These are phyloP conservation scores for Pichia deserticola DNA, from an alignment of 805 yeast species.

Conservation along the genomic window DNA sequence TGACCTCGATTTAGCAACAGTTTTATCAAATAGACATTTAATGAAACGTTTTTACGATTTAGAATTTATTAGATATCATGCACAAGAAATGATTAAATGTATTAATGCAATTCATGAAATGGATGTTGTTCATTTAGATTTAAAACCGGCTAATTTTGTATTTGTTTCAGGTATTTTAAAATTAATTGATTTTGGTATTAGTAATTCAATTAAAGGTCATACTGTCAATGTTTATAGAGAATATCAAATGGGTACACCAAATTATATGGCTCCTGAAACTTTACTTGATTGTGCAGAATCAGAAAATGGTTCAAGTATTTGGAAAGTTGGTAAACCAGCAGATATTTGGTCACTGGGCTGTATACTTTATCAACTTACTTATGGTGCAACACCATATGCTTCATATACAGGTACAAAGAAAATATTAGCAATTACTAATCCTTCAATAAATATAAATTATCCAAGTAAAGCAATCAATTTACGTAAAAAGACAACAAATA, in stretches of 20 bases:
- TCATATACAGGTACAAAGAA: slow-evolving; percentile 68
- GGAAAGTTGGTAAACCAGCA: slow-evolving; percentile 90
- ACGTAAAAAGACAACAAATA: slow-evolving; percentile 1
- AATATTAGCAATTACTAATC: slow-evolving; percentile 78
- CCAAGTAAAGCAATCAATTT: slow-evolving; percentile 35
- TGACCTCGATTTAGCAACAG: slow-evolving; percentile 81
- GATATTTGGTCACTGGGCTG: slow-evolving; percentile 99
- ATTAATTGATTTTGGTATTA: slow-evolving; percentile 90
- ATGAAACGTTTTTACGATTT: slow-evolving; percentile 41
- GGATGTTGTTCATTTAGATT: slow-evolving; percentile 56
- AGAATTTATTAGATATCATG: slow-evolving; percentile 72
- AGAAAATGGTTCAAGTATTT: slow-evolving; percentile 26
- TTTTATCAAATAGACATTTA: slow-evolving; percentile 45
- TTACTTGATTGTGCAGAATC: slow-evolving; percentile 47
- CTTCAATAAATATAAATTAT: slow-evolving; percentile 61
- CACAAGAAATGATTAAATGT: slow-evolving; percentile 72
- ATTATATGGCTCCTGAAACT: slow-evolving; percentile 98
- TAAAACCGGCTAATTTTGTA: slow-evolving; percentile 62
- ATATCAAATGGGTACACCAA: slow-evolving; percentile 90
- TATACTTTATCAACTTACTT: slow-evolving; percentile 89
- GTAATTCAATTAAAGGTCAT: slow-evolving; percentile 90
- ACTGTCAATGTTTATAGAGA: slow-evolving; percentile 87
- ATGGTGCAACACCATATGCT: slow-evolving; percentile 89
- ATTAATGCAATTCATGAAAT: slow-evolving; percentile 81
- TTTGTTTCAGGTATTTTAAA: slow-evolving; percentile 79